Percentiles rank a stretch among this genome's conserved stretches.
Evolutionary conservation across 2,329 filamentous ascomycete genomes (phyloP).

Genomic region (Trichoderma citrinoviride): DNA sequence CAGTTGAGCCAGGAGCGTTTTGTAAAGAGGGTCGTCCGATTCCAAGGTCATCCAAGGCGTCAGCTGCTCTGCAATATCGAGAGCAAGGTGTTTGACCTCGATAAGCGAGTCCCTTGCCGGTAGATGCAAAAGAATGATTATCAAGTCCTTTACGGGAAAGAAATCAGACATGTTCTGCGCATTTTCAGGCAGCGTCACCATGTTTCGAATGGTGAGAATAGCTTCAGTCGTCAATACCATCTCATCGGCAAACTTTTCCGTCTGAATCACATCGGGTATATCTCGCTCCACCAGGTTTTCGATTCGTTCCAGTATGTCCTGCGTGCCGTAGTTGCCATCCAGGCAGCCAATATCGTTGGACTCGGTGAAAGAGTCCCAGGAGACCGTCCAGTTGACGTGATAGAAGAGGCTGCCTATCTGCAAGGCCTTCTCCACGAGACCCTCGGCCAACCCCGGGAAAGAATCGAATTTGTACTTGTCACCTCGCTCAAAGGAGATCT

Average conservation of each 20-base stretch:
- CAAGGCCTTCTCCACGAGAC: conserved; percentile 79
- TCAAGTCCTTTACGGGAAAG: conserved; percentile 71
- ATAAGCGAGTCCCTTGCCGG: conserved; percentile 69
- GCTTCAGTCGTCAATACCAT: conserved; percentile 82
- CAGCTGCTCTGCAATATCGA: conserved; percentile 89
- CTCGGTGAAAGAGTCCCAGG: conserved; percentile 58
- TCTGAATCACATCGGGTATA: conserved; percentile 67
- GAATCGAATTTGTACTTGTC: conserved; percentile 96
- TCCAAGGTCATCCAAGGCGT: conserved; percentile 76
- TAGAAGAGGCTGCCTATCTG: conserved; percentile 78
- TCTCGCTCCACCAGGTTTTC: conserved; percentile 57
- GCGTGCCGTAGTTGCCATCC: conserved; percentile 50
- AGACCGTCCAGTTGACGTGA: conserved; percentile 75
- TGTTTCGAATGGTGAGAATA: conserved; percentile 84
- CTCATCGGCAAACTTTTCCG: conserved; percentile 65
- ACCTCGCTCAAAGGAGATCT: conserved; percentile 90
- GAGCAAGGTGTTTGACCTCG: conserved; percentile 84
- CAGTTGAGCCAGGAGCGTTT: conserved; percentile 64
- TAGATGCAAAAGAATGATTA: conserved; percentile 78
- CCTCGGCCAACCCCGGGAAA: conserved; percentile 84
- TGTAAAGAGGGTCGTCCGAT: conserved; percentile 74
- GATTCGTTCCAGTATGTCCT: conserved; percentile 64
- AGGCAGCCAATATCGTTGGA: conserved; percentile 49
- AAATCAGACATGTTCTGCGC: conserved; percentile 76
- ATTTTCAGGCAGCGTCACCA: conserved; percentile 92